These are phyloP conservation scores for Gracilaria caudata DNA, from an alignment of 23 red algal genomes.

Conservation along the genomic window DNA sequence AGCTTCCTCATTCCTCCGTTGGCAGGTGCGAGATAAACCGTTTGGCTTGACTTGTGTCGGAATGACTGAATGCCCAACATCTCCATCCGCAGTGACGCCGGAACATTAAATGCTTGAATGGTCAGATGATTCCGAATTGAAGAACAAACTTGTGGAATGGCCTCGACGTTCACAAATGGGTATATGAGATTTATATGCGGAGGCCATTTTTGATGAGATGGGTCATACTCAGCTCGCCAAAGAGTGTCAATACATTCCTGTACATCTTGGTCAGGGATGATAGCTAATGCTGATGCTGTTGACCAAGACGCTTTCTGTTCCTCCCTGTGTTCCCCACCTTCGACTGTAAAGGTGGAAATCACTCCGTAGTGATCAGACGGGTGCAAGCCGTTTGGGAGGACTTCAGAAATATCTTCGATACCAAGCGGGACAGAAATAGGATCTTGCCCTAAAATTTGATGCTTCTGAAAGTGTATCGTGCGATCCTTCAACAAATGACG, in stretches of 20 bases:
- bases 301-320: background rate
- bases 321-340: background rate
- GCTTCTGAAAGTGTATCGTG: background rate
- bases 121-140: background rate
- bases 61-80: background rate
- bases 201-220: background rate
- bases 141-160: background rate
- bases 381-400: background rate
- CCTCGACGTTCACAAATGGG: slow-evolving; percentile 4
- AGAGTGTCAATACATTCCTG: slow-evolving; percentile 6
- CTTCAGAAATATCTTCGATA: background rate
- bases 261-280: background rate
- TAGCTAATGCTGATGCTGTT: background rate
- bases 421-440: background rate
- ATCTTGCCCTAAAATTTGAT: background rate
- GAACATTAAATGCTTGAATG: background rate
- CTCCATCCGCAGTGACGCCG: background rate
- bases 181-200: slow-evolving; percentile 6
- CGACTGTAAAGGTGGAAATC: background rate
- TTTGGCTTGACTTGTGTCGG: slow-evolving; percentile 14
- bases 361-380: slow-evolving; percentile 10
- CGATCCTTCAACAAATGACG: background rate
- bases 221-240: slow-evolving; percentile 4
- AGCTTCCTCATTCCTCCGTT: background rate
- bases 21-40: background rate